Percentiles rank a stretch among this genome's conserved stretches.
Conservation (phyloP, 2,329 filamentous ascomycete genomes). For the Triangularia verruculosa region DNA sequence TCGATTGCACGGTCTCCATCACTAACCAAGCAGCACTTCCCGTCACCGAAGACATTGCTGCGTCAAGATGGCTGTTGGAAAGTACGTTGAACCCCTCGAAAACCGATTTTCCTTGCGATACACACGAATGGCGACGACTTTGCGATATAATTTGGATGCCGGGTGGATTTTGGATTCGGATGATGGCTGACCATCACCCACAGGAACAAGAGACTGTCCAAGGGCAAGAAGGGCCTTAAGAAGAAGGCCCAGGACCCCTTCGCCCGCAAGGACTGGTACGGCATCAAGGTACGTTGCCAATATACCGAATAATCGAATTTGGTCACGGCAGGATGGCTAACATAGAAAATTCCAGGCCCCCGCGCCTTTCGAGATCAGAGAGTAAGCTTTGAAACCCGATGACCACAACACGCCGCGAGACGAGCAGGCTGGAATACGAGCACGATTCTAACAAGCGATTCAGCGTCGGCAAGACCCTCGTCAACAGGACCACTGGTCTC, state of each 20-base stretch:
- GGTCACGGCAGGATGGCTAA: constrained; percentile 24
- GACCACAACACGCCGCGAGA: constrained; percentile 13
- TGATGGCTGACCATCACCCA: constrained; percentile 25
- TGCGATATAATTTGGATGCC: neutral
- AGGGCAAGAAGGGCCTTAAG: constrained; percentile 99
- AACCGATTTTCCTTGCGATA: constrained; percentile 17
- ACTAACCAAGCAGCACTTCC: constrained; percentile 40
- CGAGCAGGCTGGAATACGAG: constrained; percentile 10
- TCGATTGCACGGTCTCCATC: constrained; percentile 34
- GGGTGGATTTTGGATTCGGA: constrained; percentile 15
- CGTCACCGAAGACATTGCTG: constrained; percentile 38
- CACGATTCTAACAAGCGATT: constrained; percentile 30
- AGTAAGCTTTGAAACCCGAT: constrained; percentile 62
- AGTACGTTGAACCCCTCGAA: constrained; percentile 41
- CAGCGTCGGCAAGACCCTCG: constrained; percentile 99
- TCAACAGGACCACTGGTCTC: constrained; percentile 98
- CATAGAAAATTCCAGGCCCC: constrained; percentile 61
- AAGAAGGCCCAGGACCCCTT: constrained; percentile 98
- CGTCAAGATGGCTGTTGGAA: constrained; percentile 61
- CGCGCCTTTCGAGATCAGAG: constrained; percentile 90
- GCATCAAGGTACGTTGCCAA: constrained; percentile 72
- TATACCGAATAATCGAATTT: neutral
- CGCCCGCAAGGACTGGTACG: constrained; percentile 98
- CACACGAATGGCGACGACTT: constrained; percentile 11
- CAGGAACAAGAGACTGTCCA: constrained; percentile 99